Conservation (phyloP, 2,329 filamentous ascomycete genomes). For the Botrytis aclada region DNA sequence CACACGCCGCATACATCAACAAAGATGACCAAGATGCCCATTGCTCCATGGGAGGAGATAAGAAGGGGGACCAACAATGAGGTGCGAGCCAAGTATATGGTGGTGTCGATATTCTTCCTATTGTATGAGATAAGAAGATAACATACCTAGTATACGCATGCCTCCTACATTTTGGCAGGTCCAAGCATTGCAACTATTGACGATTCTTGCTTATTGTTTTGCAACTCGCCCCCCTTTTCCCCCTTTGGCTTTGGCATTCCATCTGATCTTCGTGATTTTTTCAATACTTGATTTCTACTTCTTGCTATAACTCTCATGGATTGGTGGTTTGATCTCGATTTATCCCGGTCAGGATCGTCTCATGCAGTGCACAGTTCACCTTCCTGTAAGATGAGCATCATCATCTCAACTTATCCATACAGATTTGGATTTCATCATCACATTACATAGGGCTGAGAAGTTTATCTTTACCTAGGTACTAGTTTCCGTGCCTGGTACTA, state of each 20-base stretch:
- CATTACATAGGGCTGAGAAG: slow-evolving; percentile 14
- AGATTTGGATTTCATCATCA: neutral
- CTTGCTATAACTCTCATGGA: no score
- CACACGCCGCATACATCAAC: neutral
- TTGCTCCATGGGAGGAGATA: neutral
- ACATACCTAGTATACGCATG: neutral
- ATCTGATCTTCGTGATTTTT: neutral
- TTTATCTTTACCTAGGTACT: slow-evolving; percentile 6
- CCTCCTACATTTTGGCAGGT: neutral
- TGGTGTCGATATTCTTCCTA: neutral
- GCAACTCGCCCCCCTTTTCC: neutral
- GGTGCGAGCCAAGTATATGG: neutral
- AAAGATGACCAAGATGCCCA: neutral
- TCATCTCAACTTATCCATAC: slow-evolving; percentile 7
- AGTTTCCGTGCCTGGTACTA: neutral
- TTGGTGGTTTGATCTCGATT: neutral
- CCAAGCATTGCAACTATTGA: neutral
- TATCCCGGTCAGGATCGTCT: neutral
- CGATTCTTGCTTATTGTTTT: neutral
- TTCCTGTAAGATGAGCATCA: slow-evolving; percentile 7
- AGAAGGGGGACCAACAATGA: neutral
- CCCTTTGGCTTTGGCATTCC: neutral
- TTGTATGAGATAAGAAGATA: neutral
- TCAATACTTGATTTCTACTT: neutral
- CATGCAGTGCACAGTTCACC: slow-evolving; percentile 16